Percentiles rank a stretch among this genome's conserved stretches.
Conservation (phyloP, 805 yeast genomes). For the Candida andamanensis region DNA sequence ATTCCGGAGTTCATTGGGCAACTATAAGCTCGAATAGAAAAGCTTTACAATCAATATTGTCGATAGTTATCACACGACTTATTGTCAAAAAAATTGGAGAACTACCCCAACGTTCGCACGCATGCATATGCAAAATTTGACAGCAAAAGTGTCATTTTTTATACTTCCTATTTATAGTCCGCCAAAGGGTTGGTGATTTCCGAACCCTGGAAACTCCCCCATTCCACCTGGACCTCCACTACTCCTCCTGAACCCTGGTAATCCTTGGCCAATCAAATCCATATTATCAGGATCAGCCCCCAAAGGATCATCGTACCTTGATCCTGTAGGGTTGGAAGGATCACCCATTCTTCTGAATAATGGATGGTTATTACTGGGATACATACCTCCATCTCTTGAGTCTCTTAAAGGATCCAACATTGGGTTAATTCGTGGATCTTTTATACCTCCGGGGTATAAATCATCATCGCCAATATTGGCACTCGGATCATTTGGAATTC, state of each 20-base stretch:
- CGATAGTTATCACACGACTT: no score
- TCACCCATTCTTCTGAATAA: constrained; percentile 33
- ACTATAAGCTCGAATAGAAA: no score
- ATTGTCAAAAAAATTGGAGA: no score
- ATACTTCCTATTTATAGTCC: neutral
- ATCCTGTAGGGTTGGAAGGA: constrained; percentile 40
- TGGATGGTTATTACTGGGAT: constrained; percentile 49
- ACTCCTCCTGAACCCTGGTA: constrained; percentile 36
- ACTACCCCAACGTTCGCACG: no score
- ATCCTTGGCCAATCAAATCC: constrained; percentile 40
- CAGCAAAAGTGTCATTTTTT: no score
- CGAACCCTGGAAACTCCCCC: neutral
- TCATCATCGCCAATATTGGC: constrained; percentile 45
- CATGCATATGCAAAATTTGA: no score
- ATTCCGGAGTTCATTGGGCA: no score
- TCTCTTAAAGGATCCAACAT: constrained; percentile 38
- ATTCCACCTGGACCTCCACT: constrained; percentile 11
- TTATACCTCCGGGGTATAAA: constrained; percentile 39
- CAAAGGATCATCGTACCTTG: constrained; percentile 49
- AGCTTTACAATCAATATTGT: no score
- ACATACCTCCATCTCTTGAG: constrained; percentile 46
- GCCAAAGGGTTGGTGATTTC: neutral
- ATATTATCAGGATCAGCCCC: constrained; percentile 34
- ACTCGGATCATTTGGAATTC: neutral
- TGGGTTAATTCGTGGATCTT: constrained; percentile 39